These are phyloP conservation scores for Aspergillus latus DNA, from an alignment of 2,329 filamentous ascomycete genomes.

Conservation along the genomic window DNA sequence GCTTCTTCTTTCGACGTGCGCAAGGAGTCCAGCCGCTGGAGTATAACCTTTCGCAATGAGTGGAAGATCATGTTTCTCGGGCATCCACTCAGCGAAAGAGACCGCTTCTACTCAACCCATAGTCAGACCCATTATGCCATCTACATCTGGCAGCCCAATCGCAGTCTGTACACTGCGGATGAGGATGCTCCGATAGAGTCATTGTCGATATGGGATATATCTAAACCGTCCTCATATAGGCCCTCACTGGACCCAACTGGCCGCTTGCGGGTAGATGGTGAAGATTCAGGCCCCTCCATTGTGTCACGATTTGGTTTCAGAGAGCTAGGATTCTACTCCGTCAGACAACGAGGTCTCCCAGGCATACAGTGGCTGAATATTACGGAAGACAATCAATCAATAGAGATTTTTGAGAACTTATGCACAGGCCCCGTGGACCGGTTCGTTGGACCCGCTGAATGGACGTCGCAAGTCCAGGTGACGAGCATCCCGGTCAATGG, in stretches of 20 bases:
- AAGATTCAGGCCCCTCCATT: constrained; percentile 43
- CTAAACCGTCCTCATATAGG: constrained; percentile 48
- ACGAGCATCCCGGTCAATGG: constrained; percentile 57
- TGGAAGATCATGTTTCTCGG: constrained; percentile 62
- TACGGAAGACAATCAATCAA: constrained; percentile 46
- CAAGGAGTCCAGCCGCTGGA: constrained; percentile 36
- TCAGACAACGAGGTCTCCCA: constrained; percentile 56
- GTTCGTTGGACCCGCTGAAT: constrained; percentile 41
- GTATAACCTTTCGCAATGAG: constrained; percentile 55
- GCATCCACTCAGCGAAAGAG: constrained; percentile 54
- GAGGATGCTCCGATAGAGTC: constrained; percentile 60
- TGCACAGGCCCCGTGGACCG: constrained; percentile 52
- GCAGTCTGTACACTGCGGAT: constrained; percentile 53
- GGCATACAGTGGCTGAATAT: constrained; percentile 53
- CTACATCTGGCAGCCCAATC: constrained; percentile 62
- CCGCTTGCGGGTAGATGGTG: constrained; percentile 31
- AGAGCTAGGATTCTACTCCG: constrained; percentile 54
- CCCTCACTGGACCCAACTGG: constrained; percentile 53
- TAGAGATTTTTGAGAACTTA: constrained; percentile 60
- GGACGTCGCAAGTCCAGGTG: constrained; percentile 48
- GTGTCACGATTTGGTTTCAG: constrained; percentile 52
- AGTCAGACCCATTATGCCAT: constrained; percentile 60
- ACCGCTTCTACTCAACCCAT: constrained; percentile 63
- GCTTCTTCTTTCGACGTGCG: constrained; percentile 59
- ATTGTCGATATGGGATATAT: constrained; percentile 61